Evolutionary conservation across 1,139 yeast species (phyloP).

Genomic region (Suhomyces bribrorum): DNA sequence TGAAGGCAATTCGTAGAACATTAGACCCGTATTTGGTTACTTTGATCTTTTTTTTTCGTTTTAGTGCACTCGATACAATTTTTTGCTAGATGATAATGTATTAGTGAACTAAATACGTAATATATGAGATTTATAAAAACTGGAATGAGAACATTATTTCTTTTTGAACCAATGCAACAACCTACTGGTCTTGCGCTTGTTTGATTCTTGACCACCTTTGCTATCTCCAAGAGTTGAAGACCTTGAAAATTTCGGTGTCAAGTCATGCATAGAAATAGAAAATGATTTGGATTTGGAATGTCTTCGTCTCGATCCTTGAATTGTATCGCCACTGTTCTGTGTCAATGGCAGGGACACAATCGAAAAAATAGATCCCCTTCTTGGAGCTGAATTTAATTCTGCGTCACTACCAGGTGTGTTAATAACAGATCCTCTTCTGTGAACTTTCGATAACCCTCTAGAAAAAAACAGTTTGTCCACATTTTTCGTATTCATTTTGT

Average conservation of each 20-base stretch:
- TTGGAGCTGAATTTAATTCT: slow-evolving; percentile 2
- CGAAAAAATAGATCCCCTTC: slow-evolving; percentile 16
- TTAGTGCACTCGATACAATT: too few species aligned
- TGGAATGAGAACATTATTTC: neutral
- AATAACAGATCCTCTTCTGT: neutral
- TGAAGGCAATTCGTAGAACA: slow-evolving; percentile 27
- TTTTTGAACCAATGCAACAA: slow-evolving; percentile 22
- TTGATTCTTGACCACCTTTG: slow-evolving; percentile 6
- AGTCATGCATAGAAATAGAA: slow-evolving; percentile 19
- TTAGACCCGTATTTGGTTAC: slow-evolving; percentile 4
- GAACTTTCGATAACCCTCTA: neutral
- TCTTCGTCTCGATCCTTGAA: slow-evolving; percentile 6
- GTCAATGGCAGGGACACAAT: slow-evolving; percentile 14
- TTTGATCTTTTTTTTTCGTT: neutral
- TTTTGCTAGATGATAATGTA: too few species aligned
- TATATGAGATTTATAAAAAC: too few species aligned
- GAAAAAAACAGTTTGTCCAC: neutral
- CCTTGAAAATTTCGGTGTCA: slow-evolving; percentile 15
- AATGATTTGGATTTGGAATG: slow-evolving; percentile 23
- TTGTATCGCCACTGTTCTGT: neutral
- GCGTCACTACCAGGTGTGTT: neutral
- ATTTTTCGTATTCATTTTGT: too few species aligned
- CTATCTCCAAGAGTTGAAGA: slow-evolving; percentile 6
- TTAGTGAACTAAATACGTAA: too few species aligned
- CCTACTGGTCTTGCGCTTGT: slow-evolving; percentile 17